phyloP scores from a whole-genome alignment of 192 early-diverging fungal genomes.

The Mortierella claussenii region DNA sequence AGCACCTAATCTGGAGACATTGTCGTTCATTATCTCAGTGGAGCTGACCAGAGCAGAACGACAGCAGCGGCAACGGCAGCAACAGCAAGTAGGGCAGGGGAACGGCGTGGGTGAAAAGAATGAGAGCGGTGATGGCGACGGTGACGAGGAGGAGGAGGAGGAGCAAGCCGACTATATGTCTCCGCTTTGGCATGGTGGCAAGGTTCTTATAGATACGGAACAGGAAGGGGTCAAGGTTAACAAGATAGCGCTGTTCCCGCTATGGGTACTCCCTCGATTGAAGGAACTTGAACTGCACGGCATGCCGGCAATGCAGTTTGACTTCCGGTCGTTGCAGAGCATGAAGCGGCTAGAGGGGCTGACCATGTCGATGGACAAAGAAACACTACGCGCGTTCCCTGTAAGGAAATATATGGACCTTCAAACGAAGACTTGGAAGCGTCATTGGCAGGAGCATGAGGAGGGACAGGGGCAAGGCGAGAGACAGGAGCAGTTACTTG shows the following conservation, averaged over 20 bases:
- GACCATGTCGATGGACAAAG: not conserved
- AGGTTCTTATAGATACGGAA: not conserved
- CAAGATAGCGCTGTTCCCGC: not conserved
- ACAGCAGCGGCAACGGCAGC: no score
- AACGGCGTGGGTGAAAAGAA: no score
- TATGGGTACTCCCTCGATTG: slow-evolving; percentile 10
- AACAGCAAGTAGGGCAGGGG: no score
- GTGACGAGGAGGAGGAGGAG: no score
- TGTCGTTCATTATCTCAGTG: no score
- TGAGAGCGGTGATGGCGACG: no score
- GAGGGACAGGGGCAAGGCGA: not conserved
- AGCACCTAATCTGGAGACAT: slow-evolving; percentile 9
- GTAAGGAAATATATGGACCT: not conserved
- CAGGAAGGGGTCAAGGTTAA: not conserved
- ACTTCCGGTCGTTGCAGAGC: slow-evolving; percentile 15
- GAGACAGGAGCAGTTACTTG: not conserved
- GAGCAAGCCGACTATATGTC: no score
- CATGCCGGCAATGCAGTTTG: slow-evolving; percentile 15
- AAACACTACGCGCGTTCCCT: not conserved
- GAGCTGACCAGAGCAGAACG: no score
- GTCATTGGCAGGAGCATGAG: not conserved
- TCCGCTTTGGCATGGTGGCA: not conserved
- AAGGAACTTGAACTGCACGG: not conserved
- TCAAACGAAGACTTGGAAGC: not conserved
- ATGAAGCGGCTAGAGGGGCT: slow-evolving; percentile 12